These are phyloP conservation scores for Polyplosphaeria fusca DNA, from an alignment of 495 filamentous ascomycete species.

Conservation along the genomic window DNA sequence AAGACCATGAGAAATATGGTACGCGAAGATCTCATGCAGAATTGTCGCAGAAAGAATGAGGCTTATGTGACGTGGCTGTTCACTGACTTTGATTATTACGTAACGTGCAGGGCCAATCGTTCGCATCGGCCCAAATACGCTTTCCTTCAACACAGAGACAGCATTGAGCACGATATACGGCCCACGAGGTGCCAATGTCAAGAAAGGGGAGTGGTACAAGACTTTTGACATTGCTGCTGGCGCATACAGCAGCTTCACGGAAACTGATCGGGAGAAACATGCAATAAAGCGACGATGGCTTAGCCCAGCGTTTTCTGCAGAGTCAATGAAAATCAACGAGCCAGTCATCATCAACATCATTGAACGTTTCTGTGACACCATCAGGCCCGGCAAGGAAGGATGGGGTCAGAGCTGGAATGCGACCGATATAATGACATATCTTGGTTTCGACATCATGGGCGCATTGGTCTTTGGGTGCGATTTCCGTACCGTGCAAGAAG, in stretches of 20 bases:
- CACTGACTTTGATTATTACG: not conserved
- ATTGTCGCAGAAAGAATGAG: not conserved
- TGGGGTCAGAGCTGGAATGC: slow-evolving; percentile 33
- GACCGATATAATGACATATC: slow-evolving; percentile 29
- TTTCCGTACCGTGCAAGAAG: slow-evolving; percentile 33
- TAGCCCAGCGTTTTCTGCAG: slow-evolving; percentile 31
- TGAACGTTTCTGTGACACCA: slow-evolving; percentile 30
- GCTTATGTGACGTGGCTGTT: not conserved
- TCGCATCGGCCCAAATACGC: slow-evolving; percentile 33
- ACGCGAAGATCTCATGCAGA: not conserved
- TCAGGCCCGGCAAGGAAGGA: slow-evolving; percentile 21
- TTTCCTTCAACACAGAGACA: slow-evolving; percentile 34
- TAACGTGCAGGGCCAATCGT: slow-evolving; percentile 29
- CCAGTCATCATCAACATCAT: slow-evolving; percentile 27
- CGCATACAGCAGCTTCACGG: slow-evolving; percentile 27
- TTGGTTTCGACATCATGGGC: slow-evolving; percentile 42
- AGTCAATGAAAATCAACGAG: slow-evolving; percentile 26
- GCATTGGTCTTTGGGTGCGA: slow-evolving; percentile 34
- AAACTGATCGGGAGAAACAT: slow-evolving; percentile 30
- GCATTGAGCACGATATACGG: slow-evolving; percentile 42
- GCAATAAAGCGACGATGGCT: slow-evolving; percentile 25
- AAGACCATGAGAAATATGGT: slow-evolving; percentile 38
- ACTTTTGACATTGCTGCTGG: slow-evolving; percentile 33
- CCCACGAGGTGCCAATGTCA: slow-evolving; percentile 38
- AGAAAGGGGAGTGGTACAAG: slow-evolving; percentile 37